phyloP scores from a whole-genome alignment of 176 grass and related monocot genomes.

The Alopecurus myosuroides region DNA sequence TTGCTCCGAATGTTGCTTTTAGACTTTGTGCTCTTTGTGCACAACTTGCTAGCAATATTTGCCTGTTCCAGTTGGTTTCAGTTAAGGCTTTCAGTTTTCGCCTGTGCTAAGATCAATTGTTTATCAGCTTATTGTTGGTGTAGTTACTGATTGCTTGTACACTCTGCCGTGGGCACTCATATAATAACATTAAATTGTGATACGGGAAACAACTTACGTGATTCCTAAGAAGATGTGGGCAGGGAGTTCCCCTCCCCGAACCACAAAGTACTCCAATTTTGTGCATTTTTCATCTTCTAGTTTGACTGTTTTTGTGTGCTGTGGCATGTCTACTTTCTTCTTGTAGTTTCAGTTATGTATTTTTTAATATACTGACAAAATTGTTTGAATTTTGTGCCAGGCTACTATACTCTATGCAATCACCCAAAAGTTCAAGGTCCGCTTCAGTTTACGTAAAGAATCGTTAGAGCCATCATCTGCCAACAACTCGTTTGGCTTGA shows the following conservation, averaged over 20 bases:
- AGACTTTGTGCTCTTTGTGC: neutral
- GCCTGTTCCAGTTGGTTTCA: neutral
- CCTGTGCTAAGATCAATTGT: neutral
- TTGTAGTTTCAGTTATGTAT: neutral
- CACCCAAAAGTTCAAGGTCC: conserved; percentile 21
- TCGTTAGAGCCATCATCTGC: conserved; percentile 30
- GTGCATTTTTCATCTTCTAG: neutral
- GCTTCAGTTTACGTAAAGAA: conserved; percentile 35
- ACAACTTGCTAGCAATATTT: neutral
- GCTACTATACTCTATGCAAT: conserved; percentile 61
- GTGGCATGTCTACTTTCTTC: neutral
- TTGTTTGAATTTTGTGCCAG: conserved; percentile 29
- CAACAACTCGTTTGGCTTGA: conserved; percentile 18
- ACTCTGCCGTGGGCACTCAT: neutral
- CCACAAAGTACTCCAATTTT: neutral
- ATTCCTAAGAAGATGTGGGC: neutral
- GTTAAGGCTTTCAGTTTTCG: neutral
- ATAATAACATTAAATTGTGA: neutral
- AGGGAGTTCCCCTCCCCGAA: neutral
- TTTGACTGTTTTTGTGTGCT: neutral
- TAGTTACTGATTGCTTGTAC: neutral
- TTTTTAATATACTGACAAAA: neutral
- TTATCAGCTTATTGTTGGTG: neutral
- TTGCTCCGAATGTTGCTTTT: conserved; percentile 1
- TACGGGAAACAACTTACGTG: neutral